Conservation (phyloP, 192 early-diverging fungal species). For the Gamsiella multidivaricata region DNA sequence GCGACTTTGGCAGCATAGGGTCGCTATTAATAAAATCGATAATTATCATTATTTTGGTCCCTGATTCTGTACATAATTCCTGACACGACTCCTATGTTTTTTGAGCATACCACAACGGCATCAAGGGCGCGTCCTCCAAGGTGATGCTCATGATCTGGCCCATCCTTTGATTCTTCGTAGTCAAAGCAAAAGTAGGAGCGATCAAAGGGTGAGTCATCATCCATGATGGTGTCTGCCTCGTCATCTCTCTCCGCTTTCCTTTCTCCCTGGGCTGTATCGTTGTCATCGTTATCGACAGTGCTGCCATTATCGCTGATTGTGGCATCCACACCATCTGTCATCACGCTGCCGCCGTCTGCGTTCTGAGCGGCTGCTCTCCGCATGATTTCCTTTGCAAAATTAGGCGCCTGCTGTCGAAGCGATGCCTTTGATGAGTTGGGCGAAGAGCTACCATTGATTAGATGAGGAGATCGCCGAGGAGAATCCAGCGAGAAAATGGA, state of each 20-base stretch:
- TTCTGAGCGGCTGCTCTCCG: slow-evolving; percentile 26
- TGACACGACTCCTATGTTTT: background rate
- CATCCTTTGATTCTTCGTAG: slow-evolving; percentile 32
- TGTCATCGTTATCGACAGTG: slow-evolving; percentile 11
- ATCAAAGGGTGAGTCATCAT: slow-evolving; percentile 42
- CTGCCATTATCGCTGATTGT: background rate
- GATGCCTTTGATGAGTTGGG: slow-evolving; percentile 1
- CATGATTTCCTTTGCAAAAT: slow-evolving; percentile 49
- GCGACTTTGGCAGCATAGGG: slow-evolving; percentile 84
- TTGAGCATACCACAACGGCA: slow-evolving; percentile 60
- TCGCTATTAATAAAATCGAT: slow-evolving; percentile 52
- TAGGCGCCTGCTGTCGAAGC: slow-evolving; percentile 38
- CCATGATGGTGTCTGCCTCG: slow-evolving; percentile 5
- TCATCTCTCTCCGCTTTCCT: background rate
- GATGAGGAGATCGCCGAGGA: slow-evolving; percentile 20
- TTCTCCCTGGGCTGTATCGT: slow-evolving; percentile 6
- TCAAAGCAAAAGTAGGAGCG: slow-evolving; percentile 44
- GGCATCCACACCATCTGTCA: slow-evolving; percentile 1
- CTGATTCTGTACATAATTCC: background rate
- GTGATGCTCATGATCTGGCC: slow-evolving; percentile 35
- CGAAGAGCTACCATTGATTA: background rate
- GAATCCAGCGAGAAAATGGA: slow-evolving; percentile 70
- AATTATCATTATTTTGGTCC: background rate
- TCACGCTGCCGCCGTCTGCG: background rate
- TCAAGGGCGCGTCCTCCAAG: slow-evolving; percentile 50